Evolutionary conservation across 2,329 filamentous ascomycete genomes (phyloP).

Genomic region (Calonectria crousiana): DNA sequence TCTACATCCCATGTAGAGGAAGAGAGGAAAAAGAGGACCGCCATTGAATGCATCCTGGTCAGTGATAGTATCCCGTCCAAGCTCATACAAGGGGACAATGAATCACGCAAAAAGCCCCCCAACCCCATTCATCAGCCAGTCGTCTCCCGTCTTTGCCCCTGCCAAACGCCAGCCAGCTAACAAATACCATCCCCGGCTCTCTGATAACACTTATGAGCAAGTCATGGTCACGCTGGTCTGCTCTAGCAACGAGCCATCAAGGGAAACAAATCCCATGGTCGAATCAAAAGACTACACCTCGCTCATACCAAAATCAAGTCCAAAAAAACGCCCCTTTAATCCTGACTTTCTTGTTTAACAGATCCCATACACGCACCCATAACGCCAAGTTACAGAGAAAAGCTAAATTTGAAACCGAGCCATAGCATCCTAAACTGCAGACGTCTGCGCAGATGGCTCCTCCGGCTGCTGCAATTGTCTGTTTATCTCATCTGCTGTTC

Average conservation of each 20-base stretch:
- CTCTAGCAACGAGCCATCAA: not conserved
- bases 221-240: not conserved
- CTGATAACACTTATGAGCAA: not conserved
- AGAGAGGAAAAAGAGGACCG: not conserved
- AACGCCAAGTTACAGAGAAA: slow-evolving; percentile 39
- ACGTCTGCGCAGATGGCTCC: slow-evolving; percentile 35
- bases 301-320: slow-evolving; percentile 19
- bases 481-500: slow-evolving; percentile 66
- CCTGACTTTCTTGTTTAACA: slow-evolving; percentile 35
- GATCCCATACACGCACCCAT: slow-evolving; percentile 29
- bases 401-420: slow-evolving; percentile 16
- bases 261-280: slow-evolving; percentile 5
- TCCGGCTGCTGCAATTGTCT: slow-evolving; percentile 64
- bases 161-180: slow-evolving; percentile 25
- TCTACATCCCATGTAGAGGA: slow-evolving; percentile 24
- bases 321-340: slow-evolving; percentile 43
- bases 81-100: slow-evolving; percentile 1
- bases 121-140: not conserved
- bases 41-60: slow-evolving; percentile 4
- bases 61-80: not conserved
- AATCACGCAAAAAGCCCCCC: not conserved
- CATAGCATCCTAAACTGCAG: slow-evolving; percentile 32
- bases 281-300: slow-evolving; percentile 17
- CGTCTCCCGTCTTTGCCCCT: slow-evolving; percentile 9
- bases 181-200: slow-evolving; percentile 2